Evolutionary conservation across 352 stramenopile species (phyloP).

Genomic region (Pythium biforme): DNA sequence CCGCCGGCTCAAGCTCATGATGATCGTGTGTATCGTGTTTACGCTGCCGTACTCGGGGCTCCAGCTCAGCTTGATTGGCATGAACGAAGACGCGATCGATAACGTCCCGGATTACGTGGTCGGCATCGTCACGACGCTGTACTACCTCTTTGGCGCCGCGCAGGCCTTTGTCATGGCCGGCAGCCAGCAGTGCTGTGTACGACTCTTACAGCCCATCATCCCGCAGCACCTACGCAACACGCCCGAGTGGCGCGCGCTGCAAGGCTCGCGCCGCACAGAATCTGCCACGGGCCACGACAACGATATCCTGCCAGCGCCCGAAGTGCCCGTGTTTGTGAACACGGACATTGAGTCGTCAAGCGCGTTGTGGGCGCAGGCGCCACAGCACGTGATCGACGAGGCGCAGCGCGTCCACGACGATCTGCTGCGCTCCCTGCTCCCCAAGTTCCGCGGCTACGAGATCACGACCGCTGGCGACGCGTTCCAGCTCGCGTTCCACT

Average conservation of each 20-base stretch:
- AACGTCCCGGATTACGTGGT: slow-evolving; percentile 54
- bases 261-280: slow-evolving; percentile 26
- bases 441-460: slow-evolving; percentile 65
- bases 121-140: slow-evolving; percentile 54
- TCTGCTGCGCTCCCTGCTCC: slow-evolving; percentile 47
- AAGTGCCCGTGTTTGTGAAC: slow-evolving; percentile 65
- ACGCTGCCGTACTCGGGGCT: slow-evolving; percentile 64
- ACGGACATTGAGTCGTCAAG: slow-evolving; percentile 82
- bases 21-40: slow-evolving; percentile 66
- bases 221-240: slow-evolving; percentile 54
- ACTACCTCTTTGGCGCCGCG: slow-evolving; percentile 61
- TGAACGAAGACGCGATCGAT: slow-evolving; percentile 43
- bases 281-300: slow-evolving; percentile 28
- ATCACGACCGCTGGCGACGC: slow-evolving; percentile 73
- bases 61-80: slow-evolving; percentile 44
- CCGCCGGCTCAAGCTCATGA: slow-evolving; percentile 52
- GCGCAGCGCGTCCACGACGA: slow-evolving; percentile 66
- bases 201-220: slow-evolving; percentile 51
- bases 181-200: slow-evolving; percentile 59
- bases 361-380: slow-evolving; percentile 58
- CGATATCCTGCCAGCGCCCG: slow-evolving; percentile 33
- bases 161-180: slow-evolving; percentile 69
- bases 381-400: slow-evolving; percentile 52
- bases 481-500: slow-evolving; percentile 77
- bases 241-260: slow-evolving; percentile 37